Conservation (phyloP, 1,284 basidiomycete genomes). For the Ganoderma meredithae region DNA sequence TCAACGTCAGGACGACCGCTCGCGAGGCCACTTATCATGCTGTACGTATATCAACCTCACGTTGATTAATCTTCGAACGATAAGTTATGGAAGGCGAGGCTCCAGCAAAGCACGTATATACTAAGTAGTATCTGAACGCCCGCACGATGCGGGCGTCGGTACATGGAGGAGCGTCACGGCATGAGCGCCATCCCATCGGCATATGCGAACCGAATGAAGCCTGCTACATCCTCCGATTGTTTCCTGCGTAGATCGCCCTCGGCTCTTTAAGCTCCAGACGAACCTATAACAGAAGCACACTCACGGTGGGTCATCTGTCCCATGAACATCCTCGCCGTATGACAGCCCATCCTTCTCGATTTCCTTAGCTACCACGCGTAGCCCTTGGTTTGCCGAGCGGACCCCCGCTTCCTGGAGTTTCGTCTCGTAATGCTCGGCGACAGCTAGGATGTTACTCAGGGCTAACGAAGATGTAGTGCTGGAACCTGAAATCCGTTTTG, state of each 20-base stretch:
- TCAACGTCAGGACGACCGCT: not conserved
- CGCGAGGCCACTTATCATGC: not conserved
- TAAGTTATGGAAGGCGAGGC: not conserved
- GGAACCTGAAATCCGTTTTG: constrained; percentile 22
- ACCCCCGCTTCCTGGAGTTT: constrained; percentile 54
- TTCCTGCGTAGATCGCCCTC: constrained; percentile 26
- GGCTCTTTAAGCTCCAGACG: constrained; percentile 2
- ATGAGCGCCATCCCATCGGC: constrained; percentile 60
- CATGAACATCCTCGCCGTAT: constrained; percentile 45
- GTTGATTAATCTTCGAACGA: not conserved
- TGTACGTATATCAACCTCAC: not conserved
- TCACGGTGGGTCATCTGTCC: constrained; percentile 54
- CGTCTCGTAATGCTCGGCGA: constrained; percentile 57
- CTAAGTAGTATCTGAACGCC: not conserved
- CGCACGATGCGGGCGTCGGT: not conserved
- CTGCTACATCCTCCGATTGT: constrained; percentile 49
- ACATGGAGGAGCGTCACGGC: constrained; percentile 46
- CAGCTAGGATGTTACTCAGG: constrained; percentile 51
- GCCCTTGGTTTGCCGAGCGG: constrained; percentile 56
- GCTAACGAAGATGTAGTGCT: constrained; percentile 40
- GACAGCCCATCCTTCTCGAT: constrained; percentile 67
- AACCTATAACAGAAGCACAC: constrained; percentile 35
- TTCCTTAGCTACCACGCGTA: constrained; percentile 60
- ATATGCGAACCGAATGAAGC: constrained; percentile 61
- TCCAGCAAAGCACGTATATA: not conserved